Conservation (phyloP, 2,329 filamentous ascomycete genomes). For the Paecilomyces dactylethromorphus region DNA sequence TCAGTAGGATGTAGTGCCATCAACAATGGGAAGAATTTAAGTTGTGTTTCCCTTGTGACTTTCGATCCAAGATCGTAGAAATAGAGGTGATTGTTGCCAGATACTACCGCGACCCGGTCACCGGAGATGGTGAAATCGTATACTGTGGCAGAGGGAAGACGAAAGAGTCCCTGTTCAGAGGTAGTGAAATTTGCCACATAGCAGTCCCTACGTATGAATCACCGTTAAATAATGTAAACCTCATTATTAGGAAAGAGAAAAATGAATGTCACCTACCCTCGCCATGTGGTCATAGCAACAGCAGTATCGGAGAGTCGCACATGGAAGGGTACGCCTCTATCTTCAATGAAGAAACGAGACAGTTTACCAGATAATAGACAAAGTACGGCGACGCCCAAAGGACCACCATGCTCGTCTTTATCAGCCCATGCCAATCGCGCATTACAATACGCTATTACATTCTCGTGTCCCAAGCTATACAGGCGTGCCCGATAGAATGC, state of each 20-base stretch:
- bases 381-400: constrained; percentile 9
- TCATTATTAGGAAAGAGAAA: neutral
- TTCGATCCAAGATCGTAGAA: neutral
- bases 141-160: constrained; percentile 16
- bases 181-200: constrained; percentile 23
- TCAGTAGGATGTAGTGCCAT: neutral
- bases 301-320: constrained; percentile 15
- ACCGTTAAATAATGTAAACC: neutral
- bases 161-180: constrained; percentile 15
- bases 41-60: neutral
- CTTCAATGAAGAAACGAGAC: constrained; percentile 14
- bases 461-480: neutral
- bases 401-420: neutral
- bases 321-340: constrained; percentile 11
- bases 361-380: constrained; percentile 5
- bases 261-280: constrained; percentile 13
- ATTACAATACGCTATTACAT: constrained; percentile 12
- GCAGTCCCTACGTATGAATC: constrained; percentile 16
- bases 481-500: neutral
- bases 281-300: constrained; percentile 13
- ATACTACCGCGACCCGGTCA: constrained; percentile 8
- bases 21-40: neutral
- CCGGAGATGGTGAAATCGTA: constrained; percentile 13
- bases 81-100: neutral
- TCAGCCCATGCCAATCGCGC: constrained; percentile 16